phyloP scores from a whole-genome alignment of 2,329 filamentous ascomycete genomes.

The Calonectria henricotiae region DNA sequence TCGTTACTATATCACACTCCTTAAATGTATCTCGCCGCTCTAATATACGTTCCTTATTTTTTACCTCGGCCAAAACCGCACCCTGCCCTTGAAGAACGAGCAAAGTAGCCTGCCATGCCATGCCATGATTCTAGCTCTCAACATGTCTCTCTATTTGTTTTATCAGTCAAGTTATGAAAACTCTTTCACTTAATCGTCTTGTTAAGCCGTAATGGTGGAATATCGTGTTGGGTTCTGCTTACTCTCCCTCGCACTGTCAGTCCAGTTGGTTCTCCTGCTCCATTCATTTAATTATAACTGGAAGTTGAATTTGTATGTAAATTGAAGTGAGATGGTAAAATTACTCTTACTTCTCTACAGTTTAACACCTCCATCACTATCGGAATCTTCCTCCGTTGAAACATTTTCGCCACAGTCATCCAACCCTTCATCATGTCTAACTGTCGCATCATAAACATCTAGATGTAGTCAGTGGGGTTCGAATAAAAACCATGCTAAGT shows the following conservation, averaged over 20 bases:
- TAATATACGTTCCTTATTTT: neutral
- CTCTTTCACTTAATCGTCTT: neutral
- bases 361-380: neutral
- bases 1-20: neutral
- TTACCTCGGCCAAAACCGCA: neutral
- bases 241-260: neutral
- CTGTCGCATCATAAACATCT: neutral
- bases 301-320: neutral
- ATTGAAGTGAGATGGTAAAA: neutral
- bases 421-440: neutral
- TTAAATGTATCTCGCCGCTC: neutral
- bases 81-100: neutral
- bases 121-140: neutral
- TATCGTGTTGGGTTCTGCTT: neutral
- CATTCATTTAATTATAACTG: neutral
- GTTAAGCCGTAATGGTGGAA: neutral
- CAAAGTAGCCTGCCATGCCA: neutral
- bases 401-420: neutral
- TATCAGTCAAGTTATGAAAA: neutral
- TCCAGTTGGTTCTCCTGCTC: neutral
- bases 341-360: neutral
- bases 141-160: neutral
- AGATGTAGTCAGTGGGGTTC: neutral
- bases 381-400: neutral
- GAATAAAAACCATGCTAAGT: constrained; percentile 6